phyloP scores from a whole-genome alignment of 129 eudicot genomes.

The Rutidosis leptorrhynchoides region DNA sequence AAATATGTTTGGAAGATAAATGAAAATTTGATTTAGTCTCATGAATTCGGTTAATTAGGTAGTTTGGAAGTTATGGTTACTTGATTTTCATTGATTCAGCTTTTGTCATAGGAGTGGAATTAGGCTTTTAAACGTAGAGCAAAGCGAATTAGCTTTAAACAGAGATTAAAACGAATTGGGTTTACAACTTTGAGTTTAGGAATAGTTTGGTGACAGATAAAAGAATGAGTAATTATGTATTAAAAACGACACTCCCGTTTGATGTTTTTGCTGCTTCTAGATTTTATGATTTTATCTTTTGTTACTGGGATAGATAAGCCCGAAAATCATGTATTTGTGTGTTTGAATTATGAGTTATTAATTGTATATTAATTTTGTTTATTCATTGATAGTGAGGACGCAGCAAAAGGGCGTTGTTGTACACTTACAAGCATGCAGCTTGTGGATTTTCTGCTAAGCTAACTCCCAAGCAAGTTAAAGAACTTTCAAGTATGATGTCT shows the following conservation, averaged over 20 bases:
- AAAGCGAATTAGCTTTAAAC: slow-evolving; percentile 7
- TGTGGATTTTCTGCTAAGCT: slow-evolving; percentile 94
- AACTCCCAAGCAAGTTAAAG: slow-evolving; percentile 77
- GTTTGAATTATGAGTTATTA: slow-evolving; percentile 18
- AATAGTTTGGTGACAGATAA: neutral
- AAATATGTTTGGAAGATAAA: no score
- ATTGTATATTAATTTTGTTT: neutral
- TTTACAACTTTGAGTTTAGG: neutral
- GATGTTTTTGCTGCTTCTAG: neutral
- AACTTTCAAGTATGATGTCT: slow-evolving; percentile 61
- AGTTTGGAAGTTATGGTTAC: neutral
- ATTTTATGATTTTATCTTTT: neutral
- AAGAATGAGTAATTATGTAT: neutral
- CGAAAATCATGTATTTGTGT: slow-evolving; percentile 6
- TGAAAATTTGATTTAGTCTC: no score
- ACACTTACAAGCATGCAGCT: slow-evolving; percentile 88
- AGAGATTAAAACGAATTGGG: neutral
- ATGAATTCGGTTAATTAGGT: neutral
- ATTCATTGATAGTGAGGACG: slow-evolving; percentile 65
- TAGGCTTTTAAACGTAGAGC: no score
- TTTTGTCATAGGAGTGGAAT: neutral
- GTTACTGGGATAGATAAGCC: slow-evolving; percentile 2
- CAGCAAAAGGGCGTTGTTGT: slow-evolving; percentile 77
- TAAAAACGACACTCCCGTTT: no score
- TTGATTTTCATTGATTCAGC: neutral